Base-by-base conservation (phyloP, 345 rosid species). In the Eucalyptus rudis region DNA sequence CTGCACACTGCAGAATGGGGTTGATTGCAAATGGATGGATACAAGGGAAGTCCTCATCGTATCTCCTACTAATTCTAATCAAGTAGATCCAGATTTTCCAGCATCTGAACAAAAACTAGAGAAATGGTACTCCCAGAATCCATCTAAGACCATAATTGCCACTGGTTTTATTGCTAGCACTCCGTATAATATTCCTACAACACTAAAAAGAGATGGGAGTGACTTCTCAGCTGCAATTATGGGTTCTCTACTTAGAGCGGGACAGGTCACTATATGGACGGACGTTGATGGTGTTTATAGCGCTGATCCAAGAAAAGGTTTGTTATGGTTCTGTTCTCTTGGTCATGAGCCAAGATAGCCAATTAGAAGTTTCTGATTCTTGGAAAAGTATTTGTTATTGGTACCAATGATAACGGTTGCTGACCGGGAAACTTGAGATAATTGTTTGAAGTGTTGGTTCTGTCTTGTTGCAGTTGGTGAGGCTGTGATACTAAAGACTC, bases 151-250 rank as follows among this genome's bases (percentile, higher is more conserved):
- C 58, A 92, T 97, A 81, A 91, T 98, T 91, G 99, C 99, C 6
- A 96, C 99, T 87, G 99, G 99, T 89, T 98, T 98, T 94, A 98
- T 98, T 87, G 99, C 99, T 88, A 98, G 99, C 90, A 97, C 99
- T 29, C 97, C 97, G 29, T 93, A 96, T 88, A 97, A 95, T 86
- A 97, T 98, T 91, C 99, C 99, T 64, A 97, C 99, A 87, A 98
- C 99, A 87, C 91, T 98, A 93, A 98, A 98, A 94, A 93, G 99
- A 91, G 99, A 98, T 91, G 99, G 99, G 86, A 98, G 99, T 92
- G 99, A 98, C 92, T 98, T 98, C 91, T 98, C 99, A 27, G 99
- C 99, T 24, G 99, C 99, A 66, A 97, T 98, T 85, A 95, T 98
- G 92, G 99, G 99, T 88, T 97, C 99, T 90, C 83, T 98, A 12